Base-by-base conservation (phyloP, 1,284 basidiomycete genomes). In the Pseudozyma hubeiensis region DNA sequence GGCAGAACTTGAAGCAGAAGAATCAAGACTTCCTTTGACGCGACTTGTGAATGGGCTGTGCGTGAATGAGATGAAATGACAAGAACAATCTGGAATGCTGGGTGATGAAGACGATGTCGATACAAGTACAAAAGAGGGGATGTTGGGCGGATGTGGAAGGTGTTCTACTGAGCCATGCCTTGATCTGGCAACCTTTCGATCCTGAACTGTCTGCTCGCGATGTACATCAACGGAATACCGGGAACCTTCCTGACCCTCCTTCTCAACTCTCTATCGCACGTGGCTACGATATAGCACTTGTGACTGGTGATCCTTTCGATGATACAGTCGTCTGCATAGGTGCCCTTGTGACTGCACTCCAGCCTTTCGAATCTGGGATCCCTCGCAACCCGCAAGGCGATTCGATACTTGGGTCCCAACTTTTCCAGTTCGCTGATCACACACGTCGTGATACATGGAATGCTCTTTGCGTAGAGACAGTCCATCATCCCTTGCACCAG, bases 401-500 rank as follows among this genome's bases (percentile, higher is more conserved):
- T 90, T 31, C 97, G 90, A 86, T 97, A 99, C 80, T 93, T 91
- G 52, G 94, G 94, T 0, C 97, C 97, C 5, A 99, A 87, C 86
- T 98, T 98, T 86, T 99, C 97, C 79, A 99, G 86, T 85, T 99
- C 97, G 5, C 94, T 95, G 87, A 99, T 91, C 8, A 99, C 97
- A 81, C 97, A 99, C 84, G 97, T 95, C 17, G 97, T 97, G 31
- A 99, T 93, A 79, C 95, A 98, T 0, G 97, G 97, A 78, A 98
- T 98, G 84, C 95, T 96, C 87, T 99, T 98, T n/a, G 97, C 97
- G 86, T 93, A 98, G 13, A 99, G 87, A 80, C 95, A 97, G 84
- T 99, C 97, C 95, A 99, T 98, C 97, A 99, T 98, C 14, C 93
- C 94, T 81, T 92, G 91, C 19, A 98, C 89, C 48, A 99, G 89